Evolutionary conservation across 2,329 filamentous ascomycete species (phyloP).

Genomic region (Zymoseptoria crescenta): DNA sequence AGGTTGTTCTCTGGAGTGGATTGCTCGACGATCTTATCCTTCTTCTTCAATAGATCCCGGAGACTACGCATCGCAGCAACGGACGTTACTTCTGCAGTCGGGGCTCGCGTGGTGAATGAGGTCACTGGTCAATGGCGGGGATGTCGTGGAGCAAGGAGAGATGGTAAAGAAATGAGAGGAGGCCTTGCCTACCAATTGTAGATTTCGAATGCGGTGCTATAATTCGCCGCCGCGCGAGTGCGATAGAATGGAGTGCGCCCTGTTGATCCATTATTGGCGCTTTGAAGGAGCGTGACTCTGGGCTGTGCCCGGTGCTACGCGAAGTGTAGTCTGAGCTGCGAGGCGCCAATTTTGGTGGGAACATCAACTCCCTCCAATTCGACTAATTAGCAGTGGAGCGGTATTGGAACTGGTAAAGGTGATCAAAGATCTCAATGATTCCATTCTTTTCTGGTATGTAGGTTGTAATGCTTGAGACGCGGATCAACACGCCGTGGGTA

Average conservation of each 20-base stretch:
- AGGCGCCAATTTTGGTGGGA: neutral
- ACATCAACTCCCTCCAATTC: no score
- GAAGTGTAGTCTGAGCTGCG: neutral
- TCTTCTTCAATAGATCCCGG: slow-evolving; percentile 56
- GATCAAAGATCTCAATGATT: neutral
- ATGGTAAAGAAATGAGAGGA: neutral
- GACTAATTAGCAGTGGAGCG: no score
- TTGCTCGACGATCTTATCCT: slow-evolving; percentile 44
- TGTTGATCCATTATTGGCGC: neutral
- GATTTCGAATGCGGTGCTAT: neutral
- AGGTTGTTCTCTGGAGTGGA: slow-evolving; percentile 27
- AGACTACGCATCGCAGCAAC: slow-evolving; percentile 45
- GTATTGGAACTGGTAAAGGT: neutral
- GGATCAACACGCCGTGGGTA: neutral
- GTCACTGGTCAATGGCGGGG: neutral
- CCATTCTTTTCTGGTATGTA: neutral
- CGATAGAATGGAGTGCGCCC: neutral
- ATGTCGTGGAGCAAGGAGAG: neutral
- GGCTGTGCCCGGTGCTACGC: neutral
- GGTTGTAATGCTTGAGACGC: neutral
- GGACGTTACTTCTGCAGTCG: neutral
- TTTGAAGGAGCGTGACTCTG: neutral
- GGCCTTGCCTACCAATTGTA: slow-evolving; percentile 2
- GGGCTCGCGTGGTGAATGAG: neutral
- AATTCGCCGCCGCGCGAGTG: neutral